Percentiles rank a stretch among this genome's conserved stretches.
These are phyloP conservation scores for Pseudopyrenochaeta lycopersici DNA, from an alignment of 2,329 filamentous ascomycete genomes.

Conservation along the genomic window DNA sequence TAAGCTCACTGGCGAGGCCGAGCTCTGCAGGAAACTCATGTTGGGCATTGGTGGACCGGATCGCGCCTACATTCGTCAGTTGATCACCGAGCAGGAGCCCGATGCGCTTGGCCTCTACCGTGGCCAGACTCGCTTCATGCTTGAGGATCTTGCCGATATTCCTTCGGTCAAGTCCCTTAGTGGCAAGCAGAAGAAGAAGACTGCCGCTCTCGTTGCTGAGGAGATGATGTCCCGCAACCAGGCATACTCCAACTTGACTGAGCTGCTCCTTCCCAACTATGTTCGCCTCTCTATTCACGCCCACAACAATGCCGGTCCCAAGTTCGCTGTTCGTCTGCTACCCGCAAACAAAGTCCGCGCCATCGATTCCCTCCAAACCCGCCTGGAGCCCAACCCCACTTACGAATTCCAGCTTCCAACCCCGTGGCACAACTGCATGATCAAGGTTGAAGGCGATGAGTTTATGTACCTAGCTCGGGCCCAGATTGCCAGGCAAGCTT, in stretches of 20 bases:
- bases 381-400: slow-evolving; percentile 31
- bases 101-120: slow-evolving; percentile 45
- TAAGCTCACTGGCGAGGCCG: slow-evolving; percentile 34
- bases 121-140: slow-evolving; percentile 50
- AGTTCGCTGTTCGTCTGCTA: slow-evolving; percentile 54
- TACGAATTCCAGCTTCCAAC: slow-evolving; percentile 51
- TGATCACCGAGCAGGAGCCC: slow-evolving; percentile 40
- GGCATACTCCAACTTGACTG: slow-evolving; percentile 59
- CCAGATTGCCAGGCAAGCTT: slow-evolving; percentile 33
- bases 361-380: slow-evolving; percentile 44
- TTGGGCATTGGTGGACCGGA: slow-evolving; percentile 36
- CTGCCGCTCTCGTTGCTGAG: slow-evolving; percentile 42
- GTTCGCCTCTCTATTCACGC: slow-evolving; percentile 61
- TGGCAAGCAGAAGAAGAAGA: slow-evolving; percentile 47
- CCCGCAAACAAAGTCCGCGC: slow-evolving; percentile 42
- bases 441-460: slow-evolving; percentile 43
- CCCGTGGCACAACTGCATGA: slow-evolving; percentile 56
- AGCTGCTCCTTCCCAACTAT: slow-evolving; percentile 56
- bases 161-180: slow-evolving; percentile 33
- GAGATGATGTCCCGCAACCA: slow-evolving; percentile 56
- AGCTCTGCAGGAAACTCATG: slow-evolving; percentile 43
- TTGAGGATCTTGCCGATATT: slow-evolving; percentile 44
- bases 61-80: slow-evolving; percentile 32
- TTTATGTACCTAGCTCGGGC: slow-evolving; percentile 38
- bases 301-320: slow-evolving; percentile 54